Conservation (phyloP, 768 basidiomycete genomes). For the Tricholoma terreum region DNA sequence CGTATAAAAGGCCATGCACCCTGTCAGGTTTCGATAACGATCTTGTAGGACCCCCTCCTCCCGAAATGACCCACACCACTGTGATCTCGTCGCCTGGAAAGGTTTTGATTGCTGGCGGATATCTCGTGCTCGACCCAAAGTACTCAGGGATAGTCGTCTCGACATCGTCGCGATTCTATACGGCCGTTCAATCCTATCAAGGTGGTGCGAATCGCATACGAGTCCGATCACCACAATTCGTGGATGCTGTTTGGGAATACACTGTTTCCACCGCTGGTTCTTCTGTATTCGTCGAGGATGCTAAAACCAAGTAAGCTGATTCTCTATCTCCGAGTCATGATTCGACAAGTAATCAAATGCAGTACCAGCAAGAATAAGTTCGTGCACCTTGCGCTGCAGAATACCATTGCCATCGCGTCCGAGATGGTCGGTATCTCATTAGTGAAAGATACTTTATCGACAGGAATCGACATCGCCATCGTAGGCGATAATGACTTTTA, state of each 20-base stretch:
- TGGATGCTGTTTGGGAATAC: constrained; percentile 78
- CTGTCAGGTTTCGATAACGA: background rate
- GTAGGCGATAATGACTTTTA: constrained; percentile 98
- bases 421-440: constrained; percentile 51
- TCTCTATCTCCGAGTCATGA: constrained; percentile 10
- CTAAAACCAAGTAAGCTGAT: constrained; percentile 37
- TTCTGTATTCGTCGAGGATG: constrained; percentile 30
- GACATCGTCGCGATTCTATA: constrained; percentile 93
- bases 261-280: constrained; percentile 39
- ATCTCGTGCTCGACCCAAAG: constrained; percentile 88
- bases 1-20: background rate
- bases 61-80: constrained; percentile 48
- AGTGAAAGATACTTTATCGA: constrained; percentile 40
- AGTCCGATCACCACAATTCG: constrained; percentile 90
- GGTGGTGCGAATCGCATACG: constrained; percentile 44
- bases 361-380: constrained; percentile 81
- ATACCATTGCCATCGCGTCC: constrained; percentile 63
- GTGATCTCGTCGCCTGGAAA: constrained; percentile 93
- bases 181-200: constrained; percentile 49
- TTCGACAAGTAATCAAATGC: constrained; percentile 10
- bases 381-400: constrained; percentile 84
- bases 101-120: constrained; percentile 92
- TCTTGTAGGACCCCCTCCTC: constrained; percentile 3
- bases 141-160: constrained; percentile 89
- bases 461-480: constrained; percentile 74